Evolutionary conservation across 2,329 filamentous ascomycete genomes (phyloP), one percentile per base, ranked within the genome.

Genomic region (Clathrospora elynae): DNA sequence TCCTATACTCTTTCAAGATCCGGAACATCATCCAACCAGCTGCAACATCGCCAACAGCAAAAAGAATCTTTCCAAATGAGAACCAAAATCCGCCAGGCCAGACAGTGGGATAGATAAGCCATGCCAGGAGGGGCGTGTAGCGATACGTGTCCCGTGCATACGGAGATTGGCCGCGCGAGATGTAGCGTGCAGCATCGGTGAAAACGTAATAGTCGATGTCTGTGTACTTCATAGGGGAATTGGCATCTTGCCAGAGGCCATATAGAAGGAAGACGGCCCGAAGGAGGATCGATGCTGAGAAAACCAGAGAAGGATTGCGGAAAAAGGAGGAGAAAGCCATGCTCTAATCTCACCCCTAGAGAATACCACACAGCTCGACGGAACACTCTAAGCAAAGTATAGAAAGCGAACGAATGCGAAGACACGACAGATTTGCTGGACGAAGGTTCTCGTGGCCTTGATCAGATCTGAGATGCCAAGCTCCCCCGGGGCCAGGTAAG

Each of bases 141-240:
- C 93, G 87, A 75, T 99, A 99, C 0, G 93, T 99, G 64, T 93
- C 92, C 39, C 93, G 84, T 26, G 81, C 80, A 69, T 99, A 99
- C 2, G 93, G 93, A 0, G 88, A 88, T 32, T 75, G 73, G 3
- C 81, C 81, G n/a, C 72, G 75, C 3, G 84, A 74, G 29, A 89
- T 75, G 71, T 87, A 92, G 53, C 88, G 87, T 2, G 93, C 83
- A 17, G 93, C 93, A 70, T 97, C 92, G 34, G 93, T 97, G 77
- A 99, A 99, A 69, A 99, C 93, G 54, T 90, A 84, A 73, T 99
- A 99, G 78, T 99, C 93, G 61, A 99, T 96, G 73, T 99, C 93
- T 36, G 93, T 99, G 76, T 97, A 99, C 74, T 97, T 97, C 65
- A 99, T 75, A 10, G 92, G 85, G 6, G 90, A 95, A 73, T 91